Evolutionary conservation across 78 protist genomes (phyloP), one percentile per base, ranked within the genome.

Genomic region (Dictyostelium purpureum): DNA sequence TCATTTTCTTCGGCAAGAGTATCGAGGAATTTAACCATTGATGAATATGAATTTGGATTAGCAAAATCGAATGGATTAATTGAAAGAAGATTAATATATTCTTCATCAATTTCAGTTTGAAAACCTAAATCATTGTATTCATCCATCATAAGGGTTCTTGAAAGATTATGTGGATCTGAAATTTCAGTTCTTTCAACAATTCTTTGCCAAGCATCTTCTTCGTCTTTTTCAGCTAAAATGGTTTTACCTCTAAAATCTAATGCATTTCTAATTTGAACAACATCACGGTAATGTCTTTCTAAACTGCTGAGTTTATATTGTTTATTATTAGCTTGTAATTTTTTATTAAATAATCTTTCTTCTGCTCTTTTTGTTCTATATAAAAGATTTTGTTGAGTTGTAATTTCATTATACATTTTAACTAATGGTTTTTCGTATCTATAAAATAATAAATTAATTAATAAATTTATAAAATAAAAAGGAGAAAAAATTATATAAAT

Each of bases 341-440:
- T n/a, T 56, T 35, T 75, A 56, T 83, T 26, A 51, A 70, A 26
- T 38, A 24, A 56, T 75, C 79, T 71, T 31, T 70, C 78, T 43
- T 83, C 54, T 70, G 51, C 52, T 83, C 45, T 42, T 35, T 69
- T 40, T 28, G 52, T 19, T 37, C 43, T 81, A 52, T n/a, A 71
- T 83, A 56, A 14, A 40, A 51, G 24, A 51, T 67, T 69, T 16
- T 42, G 54, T 45, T 52, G 69, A 51, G 18, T 51, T n/a, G 28
- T 83, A 37, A 75, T 66, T 14, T 83, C 66, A 24, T 83, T 83
- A 43, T 71, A 83, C 9, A 74, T n/a, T 24, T 71, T 12, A 31
- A 83, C 56, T 57, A 83, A 71, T 71, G 90, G 90, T 83, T 67
- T 71, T 56, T 83, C 90, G n/a, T 56, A 83, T 38, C 90, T 81